Base-by-base conservation (phyloP, 1,284 basidiomycete species). In the Cutaneotrichosporon cavernicola region DNA sequence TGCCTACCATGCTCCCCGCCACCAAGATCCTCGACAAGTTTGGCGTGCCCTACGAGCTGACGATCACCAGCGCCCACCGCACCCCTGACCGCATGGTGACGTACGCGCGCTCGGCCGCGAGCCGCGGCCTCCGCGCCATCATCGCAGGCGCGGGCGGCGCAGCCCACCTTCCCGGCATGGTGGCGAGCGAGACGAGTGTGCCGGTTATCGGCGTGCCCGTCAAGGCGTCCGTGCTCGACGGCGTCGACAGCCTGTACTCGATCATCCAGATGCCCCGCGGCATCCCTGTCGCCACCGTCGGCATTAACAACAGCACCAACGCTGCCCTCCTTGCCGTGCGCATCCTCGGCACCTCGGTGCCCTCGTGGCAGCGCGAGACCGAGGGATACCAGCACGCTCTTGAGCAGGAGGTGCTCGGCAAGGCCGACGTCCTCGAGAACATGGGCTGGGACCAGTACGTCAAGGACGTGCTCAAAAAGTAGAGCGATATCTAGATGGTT, bases 211-310 rank as follows among this genome's bases (percentile, higher is more conserved):
- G 97, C 32, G 96, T 99, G 0, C 96, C 96, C 1, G 95, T 99
- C 62, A 97, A 96, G 78, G 95, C 92, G 14, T 94, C 91, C 78
- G 86, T 89, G 0, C 83, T 99, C 26, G 96, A 97, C 79, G 96
- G 96, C 5, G 94, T 99, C 0, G 96, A 99, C 81, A 94, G 92
- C 26, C 81, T 99, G 70, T 89, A 97, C 79, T 95, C 91, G 76
- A 99, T 99, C 72, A 92, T 99, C 13, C 96, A 99, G 83, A 99
- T 99, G 96, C 96, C 96, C 90, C 87, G 96, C 55, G 97, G 96
- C 30, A 91, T 99, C 66, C 96, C 96, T 3, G 93, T 97, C 9
- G 96, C 97, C 1, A 97, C 95, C 1, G 94, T 98, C 11, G 96
- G 95, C 1, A 98, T 99, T 80, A 95, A 96, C 81, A 97, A 97